Percentiles rank a stretch among this genome's conserved stretches.
Evolutionary conservation across 179 eudicot genomes (phyloP).

Genomic region (Heliamphora pulchella): DNA sequence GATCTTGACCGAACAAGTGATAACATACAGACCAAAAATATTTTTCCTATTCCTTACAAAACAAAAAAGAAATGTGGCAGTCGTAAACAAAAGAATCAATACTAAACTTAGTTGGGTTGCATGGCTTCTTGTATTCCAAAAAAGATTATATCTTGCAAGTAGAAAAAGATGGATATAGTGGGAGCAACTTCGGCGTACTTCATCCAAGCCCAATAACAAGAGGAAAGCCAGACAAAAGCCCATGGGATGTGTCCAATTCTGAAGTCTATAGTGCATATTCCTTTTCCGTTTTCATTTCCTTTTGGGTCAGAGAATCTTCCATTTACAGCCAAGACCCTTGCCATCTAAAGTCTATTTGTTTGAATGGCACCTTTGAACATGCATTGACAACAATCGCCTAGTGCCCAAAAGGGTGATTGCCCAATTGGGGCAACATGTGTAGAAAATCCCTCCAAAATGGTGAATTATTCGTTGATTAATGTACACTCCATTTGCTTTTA

Average conservation of each 20-base stretch:
- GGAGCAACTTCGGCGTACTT: not conserved
- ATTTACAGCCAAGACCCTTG: not conserved
- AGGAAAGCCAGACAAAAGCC: not conserved
- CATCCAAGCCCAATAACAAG: not conserved
- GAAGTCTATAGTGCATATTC: not conserved
- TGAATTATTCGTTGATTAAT: too few relatives aligned
- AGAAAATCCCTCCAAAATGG: too few relatives aligned
- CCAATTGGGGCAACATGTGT: too few relatives aligned
- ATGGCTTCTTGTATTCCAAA: too few relatives aligned
- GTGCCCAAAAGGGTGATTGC: too few relatives aligned
- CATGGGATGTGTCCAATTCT: not conserved
- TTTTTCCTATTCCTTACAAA: not conserved
- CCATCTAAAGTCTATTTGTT: not conserved
- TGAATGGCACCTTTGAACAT: not conserved
- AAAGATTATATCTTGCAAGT: not conserved
- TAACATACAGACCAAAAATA: not conserved
- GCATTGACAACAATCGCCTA: not conserved
- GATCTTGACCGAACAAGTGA: not conserved
- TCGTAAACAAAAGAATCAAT: not conserved
- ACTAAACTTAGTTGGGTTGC: too few relatives aligned
- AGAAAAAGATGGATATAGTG: not conserved
- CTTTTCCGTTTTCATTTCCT: not conserved
- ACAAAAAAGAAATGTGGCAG: not conserved
- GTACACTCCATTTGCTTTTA: not conserved
- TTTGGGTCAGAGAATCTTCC: not conserved